phyloP scores from a whole-genome alignment of 768 basidiomycete genomes.

The Russula earlei region DNA sequence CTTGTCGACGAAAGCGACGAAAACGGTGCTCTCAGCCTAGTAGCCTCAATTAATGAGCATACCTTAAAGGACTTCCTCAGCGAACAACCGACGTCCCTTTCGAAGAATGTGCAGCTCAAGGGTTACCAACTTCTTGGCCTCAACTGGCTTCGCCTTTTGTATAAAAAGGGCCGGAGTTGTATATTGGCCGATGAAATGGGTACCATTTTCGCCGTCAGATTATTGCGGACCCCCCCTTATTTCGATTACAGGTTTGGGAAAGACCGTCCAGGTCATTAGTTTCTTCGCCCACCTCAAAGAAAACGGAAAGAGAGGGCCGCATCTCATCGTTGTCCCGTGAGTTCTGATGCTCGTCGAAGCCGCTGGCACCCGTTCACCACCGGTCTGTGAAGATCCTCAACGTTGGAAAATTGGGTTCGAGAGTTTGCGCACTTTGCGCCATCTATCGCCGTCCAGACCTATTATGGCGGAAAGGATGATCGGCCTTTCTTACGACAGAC shows the following conservation, averaged over 20 bases:
- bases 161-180: slow-evolving; percentile 72
- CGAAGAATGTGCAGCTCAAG: slow-evolving; percentile 68
- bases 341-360: slow-evolving; percentile 26
- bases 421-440: slow-evolving; percentile 92
- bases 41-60: slow-evolving; percentile 34
- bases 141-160: slow-evolving; percentile 91
- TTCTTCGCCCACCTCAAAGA: slow-evolving; percentile 89
- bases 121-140: slow-evolving; percentile 97
- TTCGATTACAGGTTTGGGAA: slow-evolving; percentile 69
- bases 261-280: slow-evolving; percentile 97
- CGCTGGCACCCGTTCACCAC: not conserved
- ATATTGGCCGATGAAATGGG: slow-evolving; percentile 99
- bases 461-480: slow-evolving; percentile 90
- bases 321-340: slow-evolving; percentile 92
- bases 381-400: slow-evolving; percentile 61
- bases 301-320: slow-evolving; percentile 68
- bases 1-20: slow-evolving; percentile 42
- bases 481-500: slow-evolving; percentile 64
- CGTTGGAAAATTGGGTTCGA: slow-evolving; percentile 96
- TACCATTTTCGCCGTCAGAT: slow-evolving; percentile 30
- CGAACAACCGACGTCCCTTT: slow-evolving; percentile 61
- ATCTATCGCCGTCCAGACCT: slow-evolving; percentile 74
- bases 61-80: slow-evolving; percentile 58
- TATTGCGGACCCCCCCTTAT: slow-evolving; percentile 10
- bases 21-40: slow-evolving; percentile 55